Conservation (phyloP, 257 asterid genomes). For the Nemophila menziesii region DNA sequence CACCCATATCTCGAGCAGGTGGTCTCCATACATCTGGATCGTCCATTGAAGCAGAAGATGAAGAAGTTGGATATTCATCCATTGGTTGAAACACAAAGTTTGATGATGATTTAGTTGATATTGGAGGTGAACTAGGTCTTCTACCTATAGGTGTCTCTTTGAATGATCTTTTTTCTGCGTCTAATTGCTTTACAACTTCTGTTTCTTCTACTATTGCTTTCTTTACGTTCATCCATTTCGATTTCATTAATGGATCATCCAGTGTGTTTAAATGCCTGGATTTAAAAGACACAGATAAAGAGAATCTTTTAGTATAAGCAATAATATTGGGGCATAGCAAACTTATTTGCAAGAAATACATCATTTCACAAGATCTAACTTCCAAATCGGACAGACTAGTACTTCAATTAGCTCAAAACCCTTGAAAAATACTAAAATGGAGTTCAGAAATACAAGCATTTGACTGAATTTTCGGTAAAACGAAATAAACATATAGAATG, state of each 20-base stretch:
- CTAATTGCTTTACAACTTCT: constrained; percentile 93
- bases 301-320: constrained; percentile 5
- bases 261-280: constrained; percentile 72
- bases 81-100: constrained; percentile 70
- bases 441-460: too few relatives aligned
- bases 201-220: constrained; percentile 87
- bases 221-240: constrained; percentile 92
- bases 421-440: neutral
- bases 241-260: constrained; percentile 74
- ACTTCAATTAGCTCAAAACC: neutral
- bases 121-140: constrained; percentile 83
- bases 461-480: neutral
- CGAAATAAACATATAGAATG: neutral
- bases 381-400: neutral
- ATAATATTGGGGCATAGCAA: neutral
- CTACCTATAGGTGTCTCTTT: constrained; percentile 70
- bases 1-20: constrained; percentile 70
- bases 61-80: constrained; percentile 90
- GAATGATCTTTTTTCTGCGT: constrained; percentile 79
- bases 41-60: constrained; percentile 78
- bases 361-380: neutral
- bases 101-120: constrained; percentile 70
- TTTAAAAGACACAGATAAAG: constrained; percentile 2
- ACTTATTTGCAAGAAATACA: neutral
- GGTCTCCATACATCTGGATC: constrained; percentile 99